A percentile compares a stretch with the other conserved stretches of the same genome.
Conservation (phyloP, 2,329 filamentous ascomycete species). For the Alternaria arborescens region DNA sequence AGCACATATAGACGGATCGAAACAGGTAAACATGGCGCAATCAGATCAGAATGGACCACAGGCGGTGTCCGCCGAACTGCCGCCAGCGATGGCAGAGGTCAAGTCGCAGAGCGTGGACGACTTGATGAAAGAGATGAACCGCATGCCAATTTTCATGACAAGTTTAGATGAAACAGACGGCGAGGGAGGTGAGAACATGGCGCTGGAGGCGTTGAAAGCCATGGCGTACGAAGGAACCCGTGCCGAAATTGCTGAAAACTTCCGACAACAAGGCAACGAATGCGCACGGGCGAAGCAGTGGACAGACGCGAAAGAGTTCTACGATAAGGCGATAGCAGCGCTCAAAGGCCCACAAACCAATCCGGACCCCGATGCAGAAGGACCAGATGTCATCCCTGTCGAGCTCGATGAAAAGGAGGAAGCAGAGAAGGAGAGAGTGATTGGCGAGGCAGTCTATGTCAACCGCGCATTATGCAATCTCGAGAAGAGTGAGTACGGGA, state of each 20-base stretch:
- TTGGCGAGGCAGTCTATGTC: constrained; percentile 79
- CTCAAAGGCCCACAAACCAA: constrained; percentile 67
- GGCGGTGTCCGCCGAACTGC: constrained; percentile 57
- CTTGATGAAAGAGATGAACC: constrained; percentile 70
- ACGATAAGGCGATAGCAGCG: constrained; percentile 82
- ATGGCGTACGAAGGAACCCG: constrained; percentile 92
- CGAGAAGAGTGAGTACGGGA: constrained; percentile 68
- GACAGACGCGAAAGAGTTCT: constrained; percentile 89
- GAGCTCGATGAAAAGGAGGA: constrained; percentile 68
- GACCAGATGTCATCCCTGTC: constrained; percentile 53
- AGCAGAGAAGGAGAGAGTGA: constrained; percentile 65
- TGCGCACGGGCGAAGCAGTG: constrained; percentile 77
- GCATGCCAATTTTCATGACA: constrained; percentile 93
- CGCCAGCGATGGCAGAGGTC: constrained; percentile 66
- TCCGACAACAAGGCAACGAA: constrained; percentile 93
- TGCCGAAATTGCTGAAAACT: constrained; percentile 80
- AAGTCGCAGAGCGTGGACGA: constrained; percentile 67
- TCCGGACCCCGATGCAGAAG: constrained; percentile 51
- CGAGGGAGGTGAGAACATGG: constrained; percentile 76
- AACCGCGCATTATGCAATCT: constrained; percentile 93
- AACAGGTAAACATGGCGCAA: constrained; percentile 28
- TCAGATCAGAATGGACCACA: constrained; percentile 18
- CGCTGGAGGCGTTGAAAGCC: constrained; percentile 86
- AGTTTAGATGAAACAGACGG: constrained; percentile 72
- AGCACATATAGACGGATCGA: neutral